Conservation (phyloP, 768 basidiomycete species). For the Rhodotorula babjevae region DNA sequence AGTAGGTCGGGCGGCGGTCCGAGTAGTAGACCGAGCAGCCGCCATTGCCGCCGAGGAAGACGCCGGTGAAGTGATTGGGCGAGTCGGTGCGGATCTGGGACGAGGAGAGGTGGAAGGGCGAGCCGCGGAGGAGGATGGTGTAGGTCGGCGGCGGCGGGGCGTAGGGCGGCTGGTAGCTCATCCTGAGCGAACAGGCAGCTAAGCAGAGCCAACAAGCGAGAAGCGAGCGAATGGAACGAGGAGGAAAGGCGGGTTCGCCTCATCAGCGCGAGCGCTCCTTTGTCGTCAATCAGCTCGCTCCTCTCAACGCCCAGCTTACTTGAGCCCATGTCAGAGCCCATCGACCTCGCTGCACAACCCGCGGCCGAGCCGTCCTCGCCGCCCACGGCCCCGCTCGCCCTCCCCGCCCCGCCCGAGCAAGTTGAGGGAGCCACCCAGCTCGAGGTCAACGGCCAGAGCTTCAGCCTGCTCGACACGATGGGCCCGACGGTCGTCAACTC, state of each 20-base stretch:
- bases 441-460: conserved; percentile 25
- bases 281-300: background rate
- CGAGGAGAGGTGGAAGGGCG: background rate
- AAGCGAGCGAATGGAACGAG: no score
- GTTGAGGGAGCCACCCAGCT: conserved; percentile 9
- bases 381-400: conserved; percentile 6
- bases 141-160: background rate
- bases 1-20: background rate
- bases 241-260: background rate
- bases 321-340: background rate
- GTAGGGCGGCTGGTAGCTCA: no score
- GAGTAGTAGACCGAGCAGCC: background rate
- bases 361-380: background rate
- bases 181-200: no score
- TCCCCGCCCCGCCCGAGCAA: conserved; percentile 19
- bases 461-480: conserved; percentile 18
- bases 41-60: background rate
- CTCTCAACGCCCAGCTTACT: no score
- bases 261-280: background rate
- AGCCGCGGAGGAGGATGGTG: background rate
- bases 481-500: conserved; percentile 30
- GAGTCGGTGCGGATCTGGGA: background rate
- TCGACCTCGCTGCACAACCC: background rate
- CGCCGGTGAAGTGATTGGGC: background rate
- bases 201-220: no score